phyloP scores from a whole-genome alignment of 192 early-diverging fungal genomes.

The Chytriomyces sp. region DNA sequence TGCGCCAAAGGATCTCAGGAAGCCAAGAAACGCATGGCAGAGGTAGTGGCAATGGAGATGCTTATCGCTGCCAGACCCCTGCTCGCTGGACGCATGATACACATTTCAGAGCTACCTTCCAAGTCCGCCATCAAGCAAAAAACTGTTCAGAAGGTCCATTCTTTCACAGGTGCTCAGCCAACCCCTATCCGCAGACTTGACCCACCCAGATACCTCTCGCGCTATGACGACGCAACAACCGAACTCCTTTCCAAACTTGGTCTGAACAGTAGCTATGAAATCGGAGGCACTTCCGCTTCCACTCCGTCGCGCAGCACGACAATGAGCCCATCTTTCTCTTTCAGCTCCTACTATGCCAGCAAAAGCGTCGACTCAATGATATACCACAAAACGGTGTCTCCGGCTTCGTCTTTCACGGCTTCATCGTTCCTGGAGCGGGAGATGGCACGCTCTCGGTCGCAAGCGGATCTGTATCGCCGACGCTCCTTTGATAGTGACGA shows the following conservation, averaged over 20 bases:
- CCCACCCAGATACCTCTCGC: neutral
- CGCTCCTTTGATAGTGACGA: neutral
- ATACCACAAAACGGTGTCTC: neutral
- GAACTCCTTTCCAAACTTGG: slow-evolving; percentile 10
- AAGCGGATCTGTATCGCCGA: neutral
- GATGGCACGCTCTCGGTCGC: neutral
- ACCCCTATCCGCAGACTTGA: neutral
- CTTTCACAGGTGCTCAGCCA: neutral
- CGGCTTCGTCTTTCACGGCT: neutral
- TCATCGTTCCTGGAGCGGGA: neutral
- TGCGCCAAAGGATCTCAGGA: slow-evolving; percentile 32
- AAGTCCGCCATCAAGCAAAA: neutral
- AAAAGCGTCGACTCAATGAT: slow-evolving; percentile 14
- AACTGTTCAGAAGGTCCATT: neutral
- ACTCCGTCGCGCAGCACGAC: slow-evolving; percentile 5
- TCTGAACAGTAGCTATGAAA: neutral
- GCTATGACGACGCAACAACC: slow-evolving; percentile 24
- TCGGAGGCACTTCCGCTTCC: neutral
- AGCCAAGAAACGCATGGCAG: slow-evolving; percentile 36
- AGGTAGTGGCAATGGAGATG: slow-evolving; percentile 27
- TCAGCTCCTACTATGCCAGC: slow-evolving; percentile 14
- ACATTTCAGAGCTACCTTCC: neutral
- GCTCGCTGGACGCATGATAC: slow-evolving; percentile 17
- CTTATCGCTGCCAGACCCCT: slow-evolving; percentile 35
- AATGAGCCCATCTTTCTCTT: neutral